Evolutionary conservation across 139 green algal species (phyloP).

Genomic region (Auxenochlorella pyrenoidosa): DNA sequence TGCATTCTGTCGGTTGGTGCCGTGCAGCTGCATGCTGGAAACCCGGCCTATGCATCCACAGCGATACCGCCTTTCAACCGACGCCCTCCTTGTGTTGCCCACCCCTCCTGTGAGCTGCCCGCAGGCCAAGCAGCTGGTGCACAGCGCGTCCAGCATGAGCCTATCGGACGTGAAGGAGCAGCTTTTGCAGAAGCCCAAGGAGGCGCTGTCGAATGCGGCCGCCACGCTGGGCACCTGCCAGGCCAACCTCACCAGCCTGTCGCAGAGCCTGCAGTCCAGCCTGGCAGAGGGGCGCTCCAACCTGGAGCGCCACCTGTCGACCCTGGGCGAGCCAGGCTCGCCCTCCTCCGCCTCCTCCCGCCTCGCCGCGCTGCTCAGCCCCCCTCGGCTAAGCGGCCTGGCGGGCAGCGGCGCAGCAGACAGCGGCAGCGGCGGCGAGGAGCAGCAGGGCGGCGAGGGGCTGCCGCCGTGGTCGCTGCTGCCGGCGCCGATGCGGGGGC

Average conservation of each 20-base stretch:
- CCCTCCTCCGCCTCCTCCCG: constrained; percentile 18
- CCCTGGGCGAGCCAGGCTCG: constrained; percentile 41
- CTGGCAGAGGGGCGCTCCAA: constrained; percentile 29
- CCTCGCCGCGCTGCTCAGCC: constrained; percentile 30
- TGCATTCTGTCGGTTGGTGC: not conserved
- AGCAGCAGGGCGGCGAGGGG: not conserved
- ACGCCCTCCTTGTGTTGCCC: no score
- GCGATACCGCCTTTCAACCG: no score
- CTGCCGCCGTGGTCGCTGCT: constrained; percentile 29
- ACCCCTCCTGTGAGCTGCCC: no score
- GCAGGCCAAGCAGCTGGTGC: constrained; percentile 46
- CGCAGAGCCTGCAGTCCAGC: constrained; percentile 32
- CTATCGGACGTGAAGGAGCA: constrained; percentile 35
- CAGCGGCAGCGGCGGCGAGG: not conserved
- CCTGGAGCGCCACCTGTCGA: constrained; percentile 37
- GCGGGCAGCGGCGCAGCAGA: not conserved
- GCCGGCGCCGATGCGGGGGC: constrained; percentile 35
- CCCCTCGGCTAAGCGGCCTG: not conserved
- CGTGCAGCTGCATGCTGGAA: no score
- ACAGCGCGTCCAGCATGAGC: constrained; percentile 37
- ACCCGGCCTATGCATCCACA: no score
- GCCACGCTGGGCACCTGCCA: constrained; percentile 60
- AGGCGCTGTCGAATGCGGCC: constrained; percentile 42
- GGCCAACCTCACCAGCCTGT: constrained; percentile 50
- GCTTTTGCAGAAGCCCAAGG: constrained; percentile 50